Base-by-base conservation (phyloP, 768 basidiomycete species). In the Ephemerocybe angulata region DNA sequence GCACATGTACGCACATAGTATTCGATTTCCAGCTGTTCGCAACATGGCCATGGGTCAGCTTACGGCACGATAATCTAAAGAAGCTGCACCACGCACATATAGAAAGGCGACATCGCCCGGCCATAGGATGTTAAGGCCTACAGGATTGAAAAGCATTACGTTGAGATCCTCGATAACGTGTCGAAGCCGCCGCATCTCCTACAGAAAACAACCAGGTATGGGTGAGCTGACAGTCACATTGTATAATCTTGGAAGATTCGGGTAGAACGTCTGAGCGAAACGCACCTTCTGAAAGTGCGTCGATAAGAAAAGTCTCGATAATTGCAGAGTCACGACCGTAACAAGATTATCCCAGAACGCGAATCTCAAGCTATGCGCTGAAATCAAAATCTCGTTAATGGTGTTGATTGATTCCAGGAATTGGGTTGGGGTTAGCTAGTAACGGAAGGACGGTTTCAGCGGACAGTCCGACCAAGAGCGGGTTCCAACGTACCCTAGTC, bases 401-500 rank as follows among this genome's bases (percentile, higher is more conserved):
- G 86, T 79, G 63, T 95, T 94, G 67, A 98, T 87, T 28, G 92
- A 89, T 68, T 91, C 87, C 41, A 89, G 79, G 67, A 95, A 98
- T 62, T 93, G 86, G 3, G 88, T 90, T 22, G 95, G 92, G 10
- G 90, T 89, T 64, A 99, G 84, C 94, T 97, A 53, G 44, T 48
- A n/a, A 55, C 40, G 29, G 12, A 25, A 46, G 21, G 13, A 21
- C 46, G 44, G 35, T 13, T 3, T 38, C 41, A 31, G 30, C 27
- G 22, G 37, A 31, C 28, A 30, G 48, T 10, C 22, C 27, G 28
- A 30, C 31, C 12, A 28, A 48, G 24, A 29, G 28, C 19, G 31
- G 30, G 40, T 28, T 40, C 22, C 41, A 35, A 74, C 90, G 64
- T 63, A 96, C 94, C 69, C 97, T 80, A 43, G 93, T 92, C 62